phyloP scores from a whole-genome alignment of 495 filamentous ascomycete genomes.

The Penicillium turbatum region DNA sequence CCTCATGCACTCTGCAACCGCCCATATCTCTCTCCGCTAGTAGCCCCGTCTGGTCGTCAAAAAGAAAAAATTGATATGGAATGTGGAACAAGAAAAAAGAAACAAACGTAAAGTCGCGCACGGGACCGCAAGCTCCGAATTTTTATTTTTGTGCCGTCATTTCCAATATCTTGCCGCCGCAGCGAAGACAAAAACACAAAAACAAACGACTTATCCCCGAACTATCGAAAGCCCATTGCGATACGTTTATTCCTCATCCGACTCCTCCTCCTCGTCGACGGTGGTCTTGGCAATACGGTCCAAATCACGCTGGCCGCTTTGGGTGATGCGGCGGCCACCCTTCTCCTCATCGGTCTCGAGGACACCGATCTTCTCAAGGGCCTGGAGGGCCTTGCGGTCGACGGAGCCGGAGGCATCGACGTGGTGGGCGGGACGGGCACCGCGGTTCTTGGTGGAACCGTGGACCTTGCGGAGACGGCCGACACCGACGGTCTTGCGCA shows the following conservation, averaged over 20 bases:
- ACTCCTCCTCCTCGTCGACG: constrained; percentile 51
- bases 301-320: constrained; percentile 96
- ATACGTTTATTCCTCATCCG: constrained; percentile 48
- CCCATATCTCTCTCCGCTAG: constrained; percentile 26
- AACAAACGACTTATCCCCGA: constrained; percentile 24
- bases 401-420: constrained; percentile 91
- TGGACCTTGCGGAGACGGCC: constrained; percentile 89
- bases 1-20: constrained; percentile 27
- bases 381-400: constrained; percentile 93
- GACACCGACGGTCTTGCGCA: constrained; percentile 98
- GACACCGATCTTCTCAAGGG: constrained; percentile 98
- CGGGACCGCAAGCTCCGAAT: constrained; percentile 30
- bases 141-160: constrained; percentile 28
- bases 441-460: constrained; percentile 95
- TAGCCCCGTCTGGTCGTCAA: constrained; percentile 33
- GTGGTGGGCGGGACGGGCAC: constrained; percentile 85
- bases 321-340: constrained; percentile 94
- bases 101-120: constrained; percentile 28
- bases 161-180: constrained; percentile 22
- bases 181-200: constrained; percentile 29
- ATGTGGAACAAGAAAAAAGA: constrained; percentile 19
- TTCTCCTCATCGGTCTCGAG: constrained; percentile 95
- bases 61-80: constrained; percentile 20
- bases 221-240: constrained; percentile 32
- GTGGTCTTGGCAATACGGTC: constrained; percentile 70